A percentile compares a stretch with the other conserved stretches of the same genome.
phyloP scores from a whole-genome alignment of 305 asterid genomes.

The Ruellia speciosa region DNA sequence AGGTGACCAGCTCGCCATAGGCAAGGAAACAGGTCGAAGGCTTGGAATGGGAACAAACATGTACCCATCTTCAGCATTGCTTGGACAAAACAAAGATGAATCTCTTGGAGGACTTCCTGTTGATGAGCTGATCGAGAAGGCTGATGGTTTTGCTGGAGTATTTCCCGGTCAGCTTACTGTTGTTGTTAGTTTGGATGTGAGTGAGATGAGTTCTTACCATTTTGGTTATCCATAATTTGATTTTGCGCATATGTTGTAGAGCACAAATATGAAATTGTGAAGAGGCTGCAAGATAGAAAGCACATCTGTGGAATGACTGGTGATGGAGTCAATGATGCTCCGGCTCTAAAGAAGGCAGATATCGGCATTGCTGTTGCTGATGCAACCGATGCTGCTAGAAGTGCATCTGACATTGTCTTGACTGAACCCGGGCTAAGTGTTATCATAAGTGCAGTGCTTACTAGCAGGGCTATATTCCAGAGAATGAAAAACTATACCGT shows the following conservation, averaged over 20 bases:
- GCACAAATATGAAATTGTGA: slow-evolving; percentile 70
- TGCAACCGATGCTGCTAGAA: slow-evolving; percentile 78
- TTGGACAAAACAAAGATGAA: slow-evolving; percentile 60
- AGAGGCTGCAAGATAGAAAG: slow-evolving; percentile 59
- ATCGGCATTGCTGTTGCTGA: slow-evolving; percentile 80
- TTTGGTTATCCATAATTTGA: neutral
- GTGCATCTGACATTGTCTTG: slow-evolving; percentile 69
- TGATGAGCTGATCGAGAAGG: slow-evolving; percentile 76
- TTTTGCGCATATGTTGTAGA: slow-evolving; percentile 26
- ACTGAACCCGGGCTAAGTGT: slow-evolving; percentile 82
- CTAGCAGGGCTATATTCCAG: slow-evolving; percentile 78
- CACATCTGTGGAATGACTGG: slow-evolving; percentile 83
- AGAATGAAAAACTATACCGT: slow-evolving; percentile 76
- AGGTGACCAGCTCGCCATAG: slow-evolving; percentile 89
- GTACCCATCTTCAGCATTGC: slow-evolving; percentile 78
- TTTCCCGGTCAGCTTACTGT: slow-evolving; percentile 51
- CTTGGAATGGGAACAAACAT: slow-evolving; percentile 92
- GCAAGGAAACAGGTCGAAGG: slow-evolving; percentile 81
- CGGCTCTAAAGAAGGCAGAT: slow-evolving; percentile 75
- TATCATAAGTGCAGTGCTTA: slow-evolving; percentile 63
- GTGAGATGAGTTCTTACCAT: neutral
- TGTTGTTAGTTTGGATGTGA: neutral
- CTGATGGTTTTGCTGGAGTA: slow-evolving; percentile 87
- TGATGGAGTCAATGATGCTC: slow-evolving; percentile 78
- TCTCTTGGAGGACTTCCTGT: slow-evolving; percentile 58